phyloP scores from a whole-genome alignment of 768 basidiomycete genomes.

The Auriculariales sp. region DNA sequence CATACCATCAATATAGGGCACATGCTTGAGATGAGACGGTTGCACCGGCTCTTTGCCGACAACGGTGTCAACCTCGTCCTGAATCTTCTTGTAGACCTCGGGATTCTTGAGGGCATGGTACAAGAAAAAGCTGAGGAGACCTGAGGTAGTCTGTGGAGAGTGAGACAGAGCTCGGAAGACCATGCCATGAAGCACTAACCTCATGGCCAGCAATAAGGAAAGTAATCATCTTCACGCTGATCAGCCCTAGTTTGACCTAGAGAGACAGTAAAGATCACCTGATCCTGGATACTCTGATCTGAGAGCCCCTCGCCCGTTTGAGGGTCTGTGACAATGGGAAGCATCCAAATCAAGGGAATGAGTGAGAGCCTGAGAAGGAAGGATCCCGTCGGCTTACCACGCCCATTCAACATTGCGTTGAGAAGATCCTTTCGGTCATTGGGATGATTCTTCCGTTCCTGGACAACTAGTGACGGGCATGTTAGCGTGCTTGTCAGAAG shows the following conservation, averaged over 20 bases:
- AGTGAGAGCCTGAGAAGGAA: background rate
- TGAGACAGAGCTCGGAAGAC: too few relatives aligned
- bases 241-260: background rate
- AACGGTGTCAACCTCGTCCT: constrained; percentile 31
- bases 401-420: constrained; percentile 29
- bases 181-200: too few relatives aligned
- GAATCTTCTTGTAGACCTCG: constrained; percentile 27
- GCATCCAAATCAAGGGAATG: background rate
- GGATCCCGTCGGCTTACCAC: constrained; percentile 16
- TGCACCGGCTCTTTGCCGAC: constrained; percentile 23
- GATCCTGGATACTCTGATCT: constrained; percentile 27
- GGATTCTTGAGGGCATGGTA: constrained; percentile 32
- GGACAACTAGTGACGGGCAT: constrained; percentile 18
- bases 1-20: constrained; percentile 27
- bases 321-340: background rate
- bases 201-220: too few relatives aligned
- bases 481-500: background rate
- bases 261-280: constrained; percentile 16
- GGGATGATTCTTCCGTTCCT: constrained; percentile 23
- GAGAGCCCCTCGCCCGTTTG: constrained; percentile 12
- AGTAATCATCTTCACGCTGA: constrained; percentile 22
- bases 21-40: constrained; percentile 25
- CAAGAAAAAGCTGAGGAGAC: constrained; percentile 25
- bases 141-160: too few relatives aligned
- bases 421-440: constrained; percentile 28